Conservation (phyloP, 2,329 filamentous ascomycete species). For the Ilyonectria robusta region DNA sequence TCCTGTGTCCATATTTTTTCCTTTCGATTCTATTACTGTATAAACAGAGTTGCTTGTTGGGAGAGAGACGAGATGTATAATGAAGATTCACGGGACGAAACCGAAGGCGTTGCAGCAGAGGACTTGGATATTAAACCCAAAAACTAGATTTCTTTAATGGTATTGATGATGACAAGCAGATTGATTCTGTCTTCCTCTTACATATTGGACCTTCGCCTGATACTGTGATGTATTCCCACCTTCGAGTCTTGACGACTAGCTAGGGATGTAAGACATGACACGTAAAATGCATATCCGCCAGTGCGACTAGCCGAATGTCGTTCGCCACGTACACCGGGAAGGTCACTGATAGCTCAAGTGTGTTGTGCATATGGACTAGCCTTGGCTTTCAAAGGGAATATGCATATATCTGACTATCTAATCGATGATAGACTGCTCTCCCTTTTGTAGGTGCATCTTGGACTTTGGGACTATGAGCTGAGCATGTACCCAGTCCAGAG, state of each 20-base stretch:
- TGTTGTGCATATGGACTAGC: background rate
- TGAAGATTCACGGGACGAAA: conserved; percentile 23
- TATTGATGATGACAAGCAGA: conserved; percentile 26
- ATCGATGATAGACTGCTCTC: background rate
- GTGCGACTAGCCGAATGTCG: no score
- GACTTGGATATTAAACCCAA: conserved; percentile 26
- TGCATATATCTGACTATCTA: background rate
- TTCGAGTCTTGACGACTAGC: background rate
- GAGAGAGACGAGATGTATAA: conserved; percentile 30
- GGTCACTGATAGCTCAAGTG: background rate
- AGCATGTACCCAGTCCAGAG: background rate
- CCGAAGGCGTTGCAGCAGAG: conserved; percentile 19
- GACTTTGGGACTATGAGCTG: background rate
- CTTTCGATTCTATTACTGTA: conserved; percentile 39
- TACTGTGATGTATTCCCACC: background rate
- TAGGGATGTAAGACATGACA: no score
- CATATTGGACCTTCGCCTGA: background rate
- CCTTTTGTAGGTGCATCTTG: background rate
- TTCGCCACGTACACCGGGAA: no score
- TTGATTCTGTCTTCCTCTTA: background rate
- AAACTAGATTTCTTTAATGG: conserved; percentile 33
- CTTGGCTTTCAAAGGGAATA: background rate
- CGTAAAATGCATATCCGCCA: no score
- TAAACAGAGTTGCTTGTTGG: conserved; percentile 30
- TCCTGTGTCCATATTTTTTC: conserved; percentile 35